Conservation (phyloP, 208 protist species). For the Acanthamoeba triangularis region DNA sequence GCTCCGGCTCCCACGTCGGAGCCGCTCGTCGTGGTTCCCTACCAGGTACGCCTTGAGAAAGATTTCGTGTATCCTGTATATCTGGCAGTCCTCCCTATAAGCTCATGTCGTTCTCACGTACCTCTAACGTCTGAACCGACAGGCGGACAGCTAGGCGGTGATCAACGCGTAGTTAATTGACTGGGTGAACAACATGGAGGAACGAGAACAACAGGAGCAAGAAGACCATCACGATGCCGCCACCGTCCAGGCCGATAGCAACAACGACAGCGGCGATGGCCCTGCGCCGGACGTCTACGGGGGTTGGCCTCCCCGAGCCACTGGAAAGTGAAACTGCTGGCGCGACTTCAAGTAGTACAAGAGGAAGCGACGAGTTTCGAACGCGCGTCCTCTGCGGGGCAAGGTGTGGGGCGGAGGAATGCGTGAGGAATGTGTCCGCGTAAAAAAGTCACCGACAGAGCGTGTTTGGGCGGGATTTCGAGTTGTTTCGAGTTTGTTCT, state of each 20-base stretch:
- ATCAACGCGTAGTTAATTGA: neutral
- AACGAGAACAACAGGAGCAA: neutral
- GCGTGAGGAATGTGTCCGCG: neutral
- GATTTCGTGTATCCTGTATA: too few species aligned
- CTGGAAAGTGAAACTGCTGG: too few species aligned
- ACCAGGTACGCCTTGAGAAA: too few species aligned
- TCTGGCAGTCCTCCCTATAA: too few species aligned
- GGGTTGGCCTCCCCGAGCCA: too few species aligned
- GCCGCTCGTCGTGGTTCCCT: neutral
- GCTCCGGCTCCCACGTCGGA: neutral
- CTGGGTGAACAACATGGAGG: neutral
- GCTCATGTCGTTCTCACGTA: too few species aligned
- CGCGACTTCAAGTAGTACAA: too few species aligned
- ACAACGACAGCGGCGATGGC: neutral
- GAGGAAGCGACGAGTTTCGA: neutral
- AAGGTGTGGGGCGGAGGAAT: too few species aligned
- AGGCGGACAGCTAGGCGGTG: conserved; percentile 9
- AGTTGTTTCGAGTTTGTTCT: neutral
- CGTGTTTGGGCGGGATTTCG: conserved; percentile 19
- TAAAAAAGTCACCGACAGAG: neutral
- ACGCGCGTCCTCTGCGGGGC: neutral
- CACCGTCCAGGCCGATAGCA: neutral
- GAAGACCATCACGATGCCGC: neutral
- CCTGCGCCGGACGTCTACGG: neutral
- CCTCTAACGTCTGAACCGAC: neutral